These are phyloP conservation scores for Artemisia princeps DNA, from an alignment of 140 eudicot genomes.

Conservation along the genomic window DNA sequence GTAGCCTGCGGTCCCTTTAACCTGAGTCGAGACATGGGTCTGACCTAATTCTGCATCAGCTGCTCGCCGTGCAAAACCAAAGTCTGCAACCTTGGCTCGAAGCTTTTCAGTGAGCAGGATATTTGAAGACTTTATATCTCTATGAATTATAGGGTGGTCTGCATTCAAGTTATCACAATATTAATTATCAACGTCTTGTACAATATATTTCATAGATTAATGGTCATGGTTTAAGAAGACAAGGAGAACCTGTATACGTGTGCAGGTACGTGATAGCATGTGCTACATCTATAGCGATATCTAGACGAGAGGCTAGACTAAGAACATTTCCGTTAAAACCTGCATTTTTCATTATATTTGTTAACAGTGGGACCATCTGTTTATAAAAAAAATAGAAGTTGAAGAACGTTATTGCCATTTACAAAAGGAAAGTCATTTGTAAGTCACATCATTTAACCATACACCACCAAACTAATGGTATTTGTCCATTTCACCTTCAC, in stretches of 20 bases:
- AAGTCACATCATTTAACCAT: no score
- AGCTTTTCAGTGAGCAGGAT: constrained; percentile 52
- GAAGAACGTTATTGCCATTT: neutral
- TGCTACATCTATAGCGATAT: constrained; percentile 83
- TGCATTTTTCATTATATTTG: constrained; percentile 24
- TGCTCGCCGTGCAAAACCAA: constrained; percentile 73
- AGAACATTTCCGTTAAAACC: constrained; percentile 57
- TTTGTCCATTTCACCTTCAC: no score
- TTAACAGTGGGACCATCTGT: neutral
- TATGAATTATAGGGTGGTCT: constrained; percentile 89
- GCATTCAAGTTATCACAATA: constrained; percentile 22
- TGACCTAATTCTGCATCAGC: constrained; percentile 34
- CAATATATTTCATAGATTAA: neutral
- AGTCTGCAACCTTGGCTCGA: constrained; percentile 94
- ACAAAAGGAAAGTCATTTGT: neutral
- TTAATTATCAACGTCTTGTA: neutral
- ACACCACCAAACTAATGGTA: no score
- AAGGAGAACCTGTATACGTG: constrained; percentile 65
- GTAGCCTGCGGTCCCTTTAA: constrained; percentile 97
- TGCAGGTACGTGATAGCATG: constrained; percentile 92
- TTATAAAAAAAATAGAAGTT: neutral
- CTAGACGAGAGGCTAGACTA: constrained; percentile 70
- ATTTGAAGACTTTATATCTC: constrained; percentile 95
- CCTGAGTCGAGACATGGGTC: constrained; percentile 94
- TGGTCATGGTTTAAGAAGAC: neutral